Percentiles rank a stretch among this genome's conserved stretches.
Conservation (phyloP, 148 eudicot species). For the Camellia sinensis region DNA sequence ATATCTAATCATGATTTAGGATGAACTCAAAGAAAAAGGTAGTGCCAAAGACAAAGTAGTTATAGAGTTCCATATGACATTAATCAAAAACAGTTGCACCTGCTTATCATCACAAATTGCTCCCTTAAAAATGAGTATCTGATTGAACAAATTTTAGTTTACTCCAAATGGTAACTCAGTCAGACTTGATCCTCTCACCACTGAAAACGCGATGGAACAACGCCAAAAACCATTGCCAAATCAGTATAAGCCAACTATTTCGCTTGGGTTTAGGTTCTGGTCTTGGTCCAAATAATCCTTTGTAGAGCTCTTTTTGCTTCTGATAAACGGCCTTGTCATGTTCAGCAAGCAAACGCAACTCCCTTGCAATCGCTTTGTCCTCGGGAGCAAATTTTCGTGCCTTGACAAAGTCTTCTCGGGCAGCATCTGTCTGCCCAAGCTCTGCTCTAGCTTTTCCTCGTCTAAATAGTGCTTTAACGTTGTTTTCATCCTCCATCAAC, state of each 20-base stretch:
- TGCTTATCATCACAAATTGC: not conserved
- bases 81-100: not conserved
- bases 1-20: not conserved
- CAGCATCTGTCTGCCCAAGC: conserved; percentile 95
- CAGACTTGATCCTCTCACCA: conserved; percentile 42
- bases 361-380: conserved; percentile 76
- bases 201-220: conserved; percentile 52
- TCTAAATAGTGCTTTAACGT: conserved; percentile 82
- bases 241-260: conserved; percentile 43
- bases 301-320: conserved; percentile 79
- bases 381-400: conserved; percentile 76
- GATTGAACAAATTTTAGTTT: not conserved
- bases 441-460: conserved; percentile 90
- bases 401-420: conserved; percentile 81
- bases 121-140: not conserved
- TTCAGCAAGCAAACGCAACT: conserved; percentile 69
- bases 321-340: conserved; percentile 58
- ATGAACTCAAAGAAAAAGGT: not conserved
- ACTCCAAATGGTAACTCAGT: conserved; percentile 26
- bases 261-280: conserved; percentile 67
- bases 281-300: conserved; percentile 80
- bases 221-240: conserved; percentile 81
- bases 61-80: not conserved
- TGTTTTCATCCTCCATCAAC: conserved; percentile 75
- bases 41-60: too few species aligned